Base-by-base conservation (phyloP, 2,329 filamentous ascomycete genomes). In the Cladosporium sphaerospermum region DNA sequence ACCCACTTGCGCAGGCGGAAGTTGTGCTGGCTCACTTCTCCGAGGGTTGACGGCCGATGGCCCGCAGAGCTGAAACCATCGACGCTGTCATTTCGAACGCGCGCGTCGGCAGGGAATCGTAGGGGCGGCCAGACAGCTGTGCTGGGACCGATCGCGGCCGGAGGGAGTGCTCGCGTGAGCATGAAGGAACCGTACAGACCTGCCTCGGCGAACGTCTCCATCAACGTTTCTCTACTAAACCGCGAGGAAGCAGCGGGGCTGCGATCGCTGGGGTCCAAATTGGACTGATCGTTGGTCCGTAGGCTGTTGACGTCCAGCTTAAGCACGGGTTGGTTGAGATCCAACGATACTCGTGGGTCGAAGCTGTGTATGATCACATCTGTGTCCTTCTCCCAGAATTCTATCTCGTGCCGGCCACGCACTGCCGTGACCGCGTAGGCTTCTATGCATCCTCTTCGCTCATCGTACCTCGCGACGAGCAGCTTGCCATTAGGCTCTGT, bases 1-100 rank as follows among this genome's bases (percentile, higher is more conserved):
- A 89, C 81, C 88, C 88, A 93, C 56, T 84, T 82, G 39, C 85
- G 79, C 32, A 95, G 77, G 7, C 87, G 78, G 64, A 96, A 96
- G 0, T 82, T 81, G 13, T 78, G 75, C 45, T 88, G 79, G 3
- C 83, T 89, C 13, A 88, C 76, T 54, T 91, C 78, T 3, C 70
- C 70, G 4, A 82, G 73, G 2, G 66, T 69, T 9, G 68, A 69
- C 3, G 86, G 81, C 33, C 72, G 72, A 54, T 78, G 75, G 2
- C 70, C 74, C 16, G 62, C 62, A 31, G 73, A 71, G 10, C 69
- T 68, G 56, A 73, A 77, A 5, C 73, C 68, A 43, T 69, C 66
- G 0, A 71, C 65, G n/a, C 71, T 72, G 33, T 75, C 69, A 61
- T 76, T 79, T 51, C 78, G 74, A 4, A 81, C 77, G 19, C 83